Evolutionary conservation across 768 basidiomycete genomes (phyloP).

Genomic region (Mycena amicta): DNA sequence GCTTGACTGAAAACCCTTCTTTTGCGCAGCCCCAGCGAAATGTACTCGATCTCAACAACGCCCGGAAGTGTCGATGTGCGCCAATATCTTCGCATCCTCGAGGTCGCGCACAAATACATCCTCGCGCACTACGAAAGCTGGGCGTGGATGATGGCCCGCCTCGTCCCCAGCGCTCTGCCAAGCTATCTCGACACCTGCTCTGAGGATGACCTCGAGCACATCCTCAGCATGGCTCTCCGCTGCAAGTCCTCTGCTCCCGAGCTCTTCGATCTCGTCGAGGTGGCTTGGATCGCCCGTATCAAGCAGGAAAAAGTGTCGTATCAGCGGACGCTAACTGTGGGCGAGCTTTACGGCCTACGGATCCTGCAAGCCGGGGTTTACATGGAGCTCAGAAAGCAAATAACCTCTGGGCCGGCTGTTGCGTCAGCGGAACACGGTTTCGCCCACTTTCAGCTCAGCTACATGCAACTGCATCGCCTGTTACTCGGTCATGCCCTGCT

Average conservation of each 20-base stretch:
- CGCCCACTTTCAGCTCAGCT: not conserved
- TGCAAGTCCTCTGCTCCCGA: not conserved
- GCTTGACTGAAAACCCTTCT: not conserved
- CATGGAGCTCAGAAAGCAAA: not conserved
- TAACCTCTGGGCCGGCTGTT: not conserved
- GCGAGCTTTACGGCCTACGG: not conserved
- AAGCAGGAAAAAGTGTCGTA: not conserved
- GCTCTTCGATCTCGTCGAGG: not conserved
- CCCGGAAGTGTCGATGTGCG: not conserved
- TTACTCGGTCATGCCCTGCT: not conserved
- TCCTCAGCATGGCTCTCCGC: not conserved
- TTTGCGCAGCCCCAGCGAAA: slow-evolving; percentile 2
- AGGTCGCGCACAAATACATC: slow-evolving; percentile 2
- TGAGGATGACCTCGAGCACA: not conserved
- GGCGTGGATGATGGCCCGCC: not conserved
- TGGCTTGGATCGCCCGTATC: not conserved
- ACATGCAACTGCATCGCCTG: not conserved
- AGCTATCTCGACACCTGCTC: not conserved
- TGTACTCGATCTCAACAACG: not conserved
- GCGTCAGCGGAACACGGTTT: not conserved
- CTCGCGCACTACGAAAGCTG: slow-evolving; percentile 3
- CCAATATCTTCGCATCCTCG: not conserved
- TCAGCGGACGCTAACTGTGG: not conserved
- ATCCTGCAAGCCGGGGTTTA: not conserved
- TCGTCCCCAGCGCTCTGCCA: not conserved